Base-by-base conservation (phyloP, 306 rosid species). In the Malus sieversii region DNA sequence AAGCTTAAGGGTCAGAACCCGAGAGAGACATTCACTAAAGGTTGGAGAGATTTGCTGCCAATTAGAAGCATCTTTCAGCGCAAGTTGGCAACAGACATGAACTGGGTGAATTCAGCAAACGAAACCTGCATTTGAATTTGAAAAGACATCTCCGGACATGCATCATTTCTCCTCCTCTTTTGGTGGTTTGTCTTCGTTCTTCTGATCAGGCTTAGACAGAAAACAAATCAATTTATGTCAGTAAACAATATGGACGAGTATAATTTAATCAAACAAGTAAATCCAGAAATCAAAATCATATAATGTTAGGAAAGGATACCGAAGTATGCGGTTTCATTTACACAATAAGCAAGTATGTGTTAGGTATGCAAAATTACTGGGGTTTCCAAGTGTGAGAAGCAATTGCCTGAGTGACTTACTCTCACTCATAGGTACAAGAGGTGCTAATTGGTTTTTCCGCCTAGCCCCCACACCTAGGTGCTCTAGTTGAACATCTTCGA, bases 141-240 rank as follows among this genome's bases (percentile, higher is more conserved):
- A 46, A 72, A 51, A 71, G 70, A 58, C 22, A 33, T 68, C 75
- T 75, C 81, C 75, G 1, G 48, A 44, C 38, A 51, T 68, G 78
- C 83, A 71, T 87, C 83, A 84, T 83, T 91, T 85, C 66, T 85
- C 93, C 68, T 85, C 93, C 59, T 93, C 97, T 70, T 81, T 81
- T 23, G 92, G 79, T 70, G 86, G 83, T 72, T 89, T 86, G 78
- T 89, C 98, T 42, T 93, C 97, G 10, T 84, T 69, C 84, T 91
- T 91, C 86, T 85, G 84, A 78, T 93, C 82, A 70, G 87, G 51
- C 86, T 73, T 71, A 77, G 29, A 55, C 76, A 67, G 75, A 78
- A 58, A 72, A 83, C 55, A 16, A 67, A 83, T 42, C 11, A 25
- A 46, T 27, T 52, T 52, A 70, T 75, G 74, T 80, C 55, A 81